Evolutionary conservation across 2,329 filamentous ascomycete genomes (phyloP), one percentile per base, ranked within the genome.

Genomic region (Fusarium continuum): DNA sequence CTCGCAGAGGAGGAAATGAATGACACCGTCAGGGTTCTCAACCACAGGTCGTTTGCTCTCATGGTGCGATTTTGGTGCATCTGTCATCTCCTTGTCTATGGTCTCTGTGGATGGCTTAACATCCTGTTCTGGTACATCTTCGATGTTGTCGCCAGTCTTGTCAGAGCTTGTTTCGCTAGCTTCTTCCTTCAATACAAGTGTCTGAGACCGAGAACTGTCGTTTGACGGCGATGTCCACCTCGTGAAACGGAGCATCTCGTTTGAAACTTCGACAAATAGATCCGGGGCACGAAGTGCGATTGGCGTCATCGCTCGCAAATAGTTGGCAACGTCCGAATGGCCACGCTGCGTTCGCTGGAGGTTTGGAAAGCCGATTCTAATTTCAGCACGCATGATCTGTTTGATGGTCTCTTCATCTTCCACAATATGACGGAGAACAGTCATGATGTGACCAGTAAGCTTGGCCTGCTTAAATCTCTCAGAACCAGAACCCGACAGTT

Each of bases 1-100:
- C 75, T 99, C 95, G 55, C 91, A 96, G 5, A 99, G 87, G 19
- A 99, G 82, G 76, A 97, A 99, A 72, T 98, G 92, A 55, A 99
- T 89, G 4, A 99, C 92, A 5, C 95, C 95, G 75, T 98, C 95
- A 0, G 94, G 92, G 61, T 95, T 93, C 75, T 97, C 93, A 6
- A 97, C 88, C 11, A 93, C 83, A 2, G 95, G 94, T 8, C 91
- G 82, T 77, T 96, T 97, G 34, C 87, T 77, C 58, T 97, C 93
- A 29, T 78, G 74, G 8, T 77, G 73, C 4, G 81, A 65, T 75
- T 94, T 96, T 4, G 85, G 81, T 17, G 80, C 83, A 69, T 92
- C 90, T 3, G 80, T 75, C 79, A 87, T 85, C 22, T 87, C 83
- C 67, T 85, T 86, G 65, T 88, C 86, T 40, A 74, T 77, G 10